Conservation (phyloP, 306 rosid genomes). For the Dalbergia oliveri region DNA sequence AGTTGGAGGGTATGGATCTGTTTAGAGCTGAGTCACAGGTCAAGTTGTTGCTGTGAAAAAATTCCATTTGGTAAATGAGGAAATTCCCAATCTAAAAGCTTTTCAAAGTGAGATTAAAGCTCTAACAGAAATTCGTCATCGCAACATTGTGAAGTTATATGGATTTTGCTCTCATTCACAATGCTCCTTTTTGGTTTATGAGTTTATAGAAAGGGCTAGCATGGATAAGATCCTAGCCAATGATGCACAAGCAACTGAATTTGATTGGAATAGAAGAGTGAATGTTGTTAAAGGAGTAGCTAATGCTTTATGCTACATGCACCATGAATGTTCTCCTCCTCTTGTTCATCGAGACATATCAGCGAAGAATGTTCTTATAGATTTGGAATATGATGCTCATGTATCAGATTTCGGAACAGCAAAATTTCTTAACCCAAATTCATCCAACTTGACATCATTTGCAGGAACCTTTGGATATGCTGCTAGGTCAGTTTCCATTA, state of each 20-base stretch:
- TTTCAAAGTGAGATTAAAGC: background rate
- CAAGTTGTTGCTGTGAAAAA: constrained; percentile 30
- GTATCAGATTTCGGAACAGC: constrained; percentile 39
- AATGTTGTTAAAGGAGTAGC: background rate
- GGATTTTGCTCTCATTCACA: too few species aligned
- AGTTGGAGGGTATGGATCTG: background rate
- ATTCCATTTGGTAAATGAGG: constrained; percentile 12
- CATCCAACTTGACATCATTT: constrained; percentile 33
- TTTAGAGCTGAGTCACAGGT: background rate
- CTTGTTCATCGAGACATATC: constrained; percentile 38
- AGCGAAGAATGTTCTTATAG: constrained; percentile 31
- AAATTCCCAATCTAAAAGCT: background rate
- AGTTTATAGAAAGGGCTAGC: constrained; percentile 27
- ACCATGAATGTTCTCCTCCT: constrained; percentile 37
- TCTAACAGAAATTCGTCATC: too few species aligned
- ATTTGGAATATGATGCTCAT: constrained; percentile 29
- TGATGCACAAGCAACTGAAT: constrained; percentile 2
- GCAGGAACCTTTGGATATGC: constrained; percentile 41
- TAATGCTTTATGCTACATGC: constrained; percentile 9
- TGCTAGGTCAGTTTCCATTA: constrained; percentile 30
- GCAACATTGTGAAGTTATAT: too few species aligned
- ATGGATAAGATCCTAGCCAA: constrained; percentile 18
- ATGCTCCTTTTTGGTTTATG: too few species aligned
- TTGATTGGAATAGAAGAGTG: constrained; percentile 32
- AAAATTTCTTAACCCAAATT: constrained; percentile 23